Evolutionary conservation across 192 early-diverging fungal genomes (phyloP).

Genomic region (Coemansia sp.): DNA sequence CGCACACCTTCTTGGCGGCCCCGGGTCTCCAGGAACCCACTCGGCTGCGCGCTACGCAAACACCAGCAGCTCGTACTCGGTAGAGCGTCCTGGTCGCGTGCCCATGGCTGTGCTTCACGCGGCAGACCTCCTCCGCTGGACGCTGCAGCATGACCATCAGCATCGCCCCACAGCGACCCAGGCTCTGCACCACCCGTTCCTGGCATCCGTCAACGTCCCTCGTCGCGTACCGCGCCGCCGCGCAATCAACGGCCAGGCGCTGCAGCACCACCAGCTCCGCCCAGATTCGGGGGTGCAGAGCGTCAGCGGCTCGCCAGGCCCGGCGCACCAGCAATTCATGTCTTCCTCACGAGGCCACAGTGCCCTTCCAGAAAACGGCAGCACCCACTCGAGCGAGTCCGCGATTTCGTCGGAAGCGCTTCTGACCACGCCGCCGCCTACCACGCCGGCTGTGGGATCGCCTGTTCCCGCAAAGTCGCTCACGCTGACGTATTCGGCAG

Average conservation of each 20-base stretch:
- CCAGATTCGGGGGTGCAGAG: background rate
- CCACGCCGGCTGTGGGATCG: background rate
- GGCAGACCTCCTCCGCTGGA: conserved; percentile 60
- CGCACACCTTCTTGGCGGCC: background rate
- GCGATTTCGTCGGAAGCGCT: background rate
- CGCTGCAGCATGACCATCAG: conserved; percentile 58
- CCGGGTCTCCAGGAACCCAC: background rate
- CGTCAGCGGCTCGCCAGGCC: conserved; percentile 1
- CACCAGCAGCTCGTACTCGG: conserved; percentile 4
- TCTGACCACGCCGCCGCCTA: conserved; percentile 2
- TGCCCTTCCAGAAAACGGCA: too few species aligned
- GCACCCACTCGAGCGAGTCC: background rate
- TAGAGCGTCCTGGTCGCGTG: conserved; percentile 33
- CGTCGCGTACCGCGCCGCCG: conserved; percentile 11
- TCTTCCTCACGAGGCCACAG: too few species aligned
- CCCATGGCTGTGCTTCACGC: conserved; percentile 59
- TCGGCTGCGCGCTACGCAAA: background rate
- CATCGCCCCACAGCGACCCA: conserved; percentile 59
- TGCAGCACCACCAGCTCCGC: conserved; percentile 1
- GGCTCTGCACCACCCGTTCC: conserved; percentile 60
- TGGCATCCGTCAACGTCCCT: conserved; percentile 31
- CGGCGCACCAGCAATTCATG: background rate
- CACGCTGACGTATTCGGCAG: background rate
- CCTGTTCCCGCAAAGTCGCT: background rate
- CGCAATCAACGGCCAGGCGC: background rate